Evolutionary conservation across 106 monocot species (phyloP), one percentile per base, ranked within the genome.

Genomic region (Xerophyta viscosa): DNA sequence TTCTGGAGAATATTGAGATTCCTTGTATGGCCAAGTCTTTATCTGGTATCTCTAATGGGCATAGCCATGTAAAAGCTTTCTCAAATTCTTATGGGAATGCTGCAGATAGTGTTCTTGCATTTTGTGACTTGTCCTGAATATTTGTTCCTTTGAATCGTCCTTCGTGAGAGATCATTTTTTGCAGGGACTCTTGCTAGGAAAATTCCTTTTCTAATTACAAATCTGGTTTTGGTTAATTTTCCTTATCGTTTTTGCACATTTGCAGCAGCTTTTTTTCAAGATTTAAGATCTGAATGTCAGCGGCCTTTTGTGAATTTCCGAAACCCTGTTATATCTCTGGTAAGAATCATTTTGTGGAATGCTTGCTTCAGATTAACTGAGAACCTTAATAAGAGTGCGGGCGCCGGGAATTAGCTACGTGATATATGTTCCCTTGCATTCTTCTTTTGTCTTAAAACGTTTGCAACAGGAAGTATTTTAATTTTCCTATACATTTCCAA

Each of bases 311-410:
- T 71, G 54, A 77, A 74, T 73, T 70, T 90, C 29, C 52, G 62
- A 15, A 99, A 99, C 70, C 90, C 98, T 45, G 77, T 99, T 48
- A 83, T 99, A 90, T 79, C 86, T 28, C 46, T 86, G 68, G 86
- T 86, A 56, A 80, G 86, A 70, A 9, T 48, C 20, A 52, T 13
- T 27, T 12, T 39, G 13, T 39, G 39, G 10, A 3, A 12, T 15
- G 2, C 39, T 39, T 10, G 15, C 15, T 39, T 39, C 1, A 12
- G 39, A 1, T 39, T 10, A 10, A 39, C 39, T 3, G 13, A 39
- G 6, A 10, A 12, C n/a, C n/a, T n/a, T n/a, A n/a, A n/a, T n/a
- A n/a, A n/a, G n/a, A n/a, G n/a, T n/a, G n/a, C n/a, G n/a, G n/a
- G n/a, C n/a, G n/a, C n/a, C n/a, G n/a, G n/a, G n/a, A n/a, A n/a